phyloP scores from a whole-genome alignment of 23 red algal genomes.

The Agarophyton chilense region DNA sequence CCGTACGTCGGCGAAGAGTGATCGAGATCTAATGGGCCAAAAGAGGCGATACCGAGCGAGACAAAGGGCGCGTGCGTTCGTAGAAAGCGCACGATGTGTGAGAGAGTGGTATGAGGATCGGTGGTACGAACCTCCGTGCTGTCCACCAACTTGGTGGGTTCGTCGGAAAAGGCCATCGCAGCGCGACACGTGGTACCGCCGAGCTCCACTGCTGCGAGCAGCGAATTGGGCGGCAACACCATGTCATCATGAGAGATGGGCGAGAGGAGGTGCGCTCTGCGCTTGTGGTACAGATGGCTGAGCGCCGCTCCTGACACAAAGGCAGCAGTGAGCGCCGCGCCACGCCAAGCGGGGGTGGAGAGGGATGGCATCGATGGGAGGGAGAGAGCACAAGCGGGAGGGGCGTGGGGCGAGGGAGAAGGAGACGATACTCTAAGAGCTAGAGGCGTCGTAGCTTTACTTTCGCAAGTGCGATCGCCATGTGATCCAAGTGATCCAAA shows the following conservation, averaged over 20 bases:
- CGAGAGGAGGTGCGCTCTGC: neutral
- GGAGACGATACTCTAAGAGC: too few relatives aligned
- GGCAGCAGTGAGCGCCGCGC: constrained; percentile 38
- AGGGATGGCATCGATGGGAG: neutral
- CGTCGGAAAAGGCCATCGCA: constrained; percentile 54
- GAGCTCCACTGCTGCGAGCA: constrained; percentile 89
- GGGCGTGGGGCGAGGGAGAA: neutral
- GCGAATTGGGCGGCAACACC: constrained; percentile 5
- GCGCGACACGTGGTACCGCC: constrained; percentile 91
- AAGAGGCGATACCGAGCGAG: constrained; percentile 90
- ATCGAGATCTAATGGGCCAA: constrained; percentile 88
- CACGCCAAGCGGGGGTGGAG: neutral
- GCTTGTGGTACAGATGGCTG: constrained; percentile 28
- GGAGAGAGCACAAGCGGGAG: neutral
- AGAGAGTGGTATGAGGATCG: constrained; percentile 71
- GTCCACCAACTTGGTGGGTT: constrained; percentile 77
- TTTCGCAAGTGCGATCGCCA: neutral
- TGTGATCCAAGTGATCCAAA: neutral
- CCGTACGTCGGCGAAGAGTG: constrained; percentile 55
- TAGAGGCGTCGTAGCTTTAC: too few relatives aligned
- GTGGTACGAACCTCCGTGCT: constrained; percentile 77
- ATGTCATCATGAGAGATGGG: too few relatives aligned
- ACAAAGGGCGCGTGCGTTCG: constrained; percentile 63
- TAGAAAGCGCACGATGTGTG: constrained; percentile 64
- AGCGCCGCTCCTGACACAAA: constrained; percentile 35